Evolutionary conservation across 768 basidiomycete genomes (phyloP).

Genomic region (Bullera alba): DNA sequence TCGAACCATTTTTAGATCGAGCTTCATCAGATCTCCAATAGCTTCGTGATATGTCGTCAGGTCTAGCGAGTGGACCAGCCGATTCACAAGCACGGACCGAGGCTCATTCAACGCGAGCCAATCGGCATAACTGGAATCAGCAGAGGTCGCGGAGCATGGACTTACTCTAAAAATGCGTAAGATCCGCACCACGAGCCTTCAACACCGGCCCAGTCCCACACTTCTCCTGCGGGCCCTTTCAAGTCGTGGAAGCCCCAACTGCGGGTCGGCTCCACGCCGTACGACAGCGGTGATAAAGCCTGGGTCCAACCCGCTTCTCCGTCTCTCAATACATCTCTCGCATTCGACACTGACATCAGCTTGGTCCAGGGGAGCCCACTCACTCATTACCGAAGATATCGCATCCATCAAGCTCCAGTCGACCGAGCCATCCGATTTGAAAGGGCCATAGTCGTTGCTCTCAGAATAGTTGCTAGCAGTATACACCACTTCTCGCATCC

Average conservation of each 20-base stretch:
- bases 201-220: conserved; percentile 43
- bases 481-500: conserved; percentile 30
- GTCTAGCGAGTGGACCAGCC: conserved; percentile 11
- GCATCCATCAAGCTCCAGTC: conserved; percentile 39
- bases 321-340: conserved; percentile 20
- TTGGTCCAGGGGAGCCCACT: conserved; percentile 6
- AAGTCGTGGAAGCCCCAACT: conserved; percentile 31
- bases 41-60: conserved; percentile 34
- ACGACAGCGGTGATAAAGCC: conserved; percentile 25
- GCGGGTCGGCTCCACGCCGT: conserved; percentile 25
- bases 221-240: conserved; percentile 14
- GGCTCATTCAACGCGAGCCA: conserved; percentile 36
- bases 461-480: conserved; percentile 18
- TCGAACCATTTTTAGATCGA: conserved; percentile 18
- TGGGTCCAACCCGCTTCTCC: conserved; percentile 27
- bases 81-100: conserved; percentile 10
- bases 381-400: conserved; percentile 37
- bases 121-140: conserved; percentile 23
- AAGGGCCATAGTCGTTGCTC: conserved; percentile 39
- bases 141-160: neutral
- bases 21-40: conserved; percentile 33
- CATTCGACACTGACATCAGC: conserved; percentile 23
- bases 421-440: conserved; percentile 28
- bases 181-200: conserved; percentile 39
- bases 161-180: conserved; percentile 44